Evolutionary conservation across 2,329 filamentous ascomycete genomes (phyloP), one percentile per base, ranked within the genome.

Genomic region (Epichloe typhina): DNA sequence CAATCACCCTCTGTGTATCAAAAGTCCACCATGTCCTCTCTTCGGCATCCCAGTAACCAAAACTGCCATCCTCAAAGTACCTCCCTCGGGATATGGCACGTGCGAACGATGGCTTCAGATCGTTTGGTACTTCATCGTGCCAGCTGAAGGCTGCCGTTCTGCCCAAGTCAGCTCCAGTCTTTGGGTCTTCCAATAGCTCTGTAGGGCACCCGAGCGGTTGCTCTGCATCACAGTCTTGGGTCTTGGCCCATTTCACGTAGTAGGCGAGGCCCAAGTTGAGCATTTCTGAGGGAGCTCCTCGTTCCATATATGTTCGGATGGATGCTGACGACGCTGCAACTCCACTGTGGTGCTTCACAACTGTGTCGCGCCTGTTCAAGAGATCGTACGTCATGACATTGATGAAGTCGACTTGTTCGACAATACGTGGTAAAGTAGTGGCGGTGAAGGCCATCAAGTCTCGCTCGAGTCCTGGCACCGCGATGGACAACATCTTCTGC

Each of bases 331-430:
- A 82, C 9, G 69, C 73, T 13, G 68, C 59, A 6, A 86, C 69
- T n/a, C 79, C 79, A 42, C 75, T 82, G 61, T 86, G 82, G 63
- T 88, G 84, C 36, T 69, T 72, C 3, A 83, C 85, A 9, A 69
- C 61, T 42, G 65, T 79, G 65, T 86, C 79, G 36, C 84, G 79
- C 36, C 83, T 76, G 67, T 86, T 84, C 72, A 84, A 80, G 50
- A 84, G 66, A 58, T 87, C 83, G 62, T 86, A 87, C 1, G 77
- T 74, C 84, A 86, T 76, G 59, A 75, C 69, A 57, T 87, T 88
- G 61, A 87, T 70, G 56, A 82, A 82, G 59, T 88, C 81, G 15
- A 86, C 73, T 1, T 72, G 69, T 4, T 69, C 59, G 58, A 71
- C 73, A 59, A 88, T 83, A 51, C 72, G 66, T 0, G 81, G 78